Conservation (phyloP, 2,329 filamentous ascomycete species). For the Triangularia verruculosa region DNA sequence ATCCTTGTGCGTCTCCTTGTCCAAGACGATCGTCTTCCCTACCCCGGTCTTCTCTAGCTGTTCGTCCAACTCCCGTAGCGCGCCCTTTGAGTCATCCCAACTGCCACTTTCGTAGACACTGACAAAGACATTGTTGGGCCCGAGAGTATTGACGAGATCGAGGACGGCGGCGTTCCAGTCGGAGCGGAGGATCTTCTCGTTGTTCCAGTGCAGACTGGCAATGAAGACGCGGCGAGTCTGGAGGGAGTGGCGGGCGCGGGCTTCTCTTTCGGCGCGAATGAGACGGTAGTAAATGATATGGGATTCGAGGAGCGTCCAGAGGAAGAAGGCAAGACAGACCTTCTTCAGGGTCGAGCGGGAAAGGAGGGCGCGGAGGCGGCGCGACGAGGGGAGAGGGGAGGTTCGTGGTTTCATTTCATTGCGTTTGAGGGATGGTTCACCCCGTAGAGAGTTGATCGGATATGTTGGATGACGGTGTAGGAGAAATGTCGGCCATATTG, state of each 20-base stretch:
- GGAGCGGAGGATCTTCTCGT: slow-evolving; percentile 54
- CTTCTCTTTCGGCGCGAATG: slow-evolving; percentile 22
- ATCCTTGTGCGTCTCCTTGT: slow-evolving; percentile 52
- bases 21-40: slow-evolving; percentile 54
- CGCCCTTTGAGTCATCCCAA: slow-evolving; percentile 63
- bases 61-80: slow-evolving; percentile 54
- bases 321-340: slow-evolving; percentile 19
- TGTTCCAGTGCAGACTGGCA: slow-evolving; percentile 66
- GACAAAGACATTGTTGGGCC: slow-evolving; percentile 61
- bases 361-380: slow-evolving; percentile 21
- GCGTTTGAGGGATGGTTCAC: not conserved
- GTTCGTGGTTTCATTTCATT: not conserved
- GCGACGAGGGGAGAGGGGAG: slow-evolving; percentile 13
- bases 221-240: slow-evolving; percentile 52
- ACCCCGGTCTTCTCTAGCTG: slow-evolving; percentile 51
- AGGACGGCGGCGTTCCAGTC: slow-evolving; percentile 60
- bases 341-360: slow-evolving; percentile 23
- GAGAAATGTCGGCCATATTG: not conserved
- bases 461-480: not conserved
- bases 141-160: slow-evolving; percentile 53
- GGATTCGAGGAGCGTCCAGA: slow-evolving; percentile 27
- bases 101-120: slow-evolving; percentile 66
- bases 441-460: not conserved
- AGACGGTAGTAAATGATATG: slow-evolving; percentile 27
- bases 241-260: slow-evolving; percentile 8